Evolutionary conservation across 148 eudicot genomes (phyloP).

Genomic region (Talinum fruticosum): DNA sequence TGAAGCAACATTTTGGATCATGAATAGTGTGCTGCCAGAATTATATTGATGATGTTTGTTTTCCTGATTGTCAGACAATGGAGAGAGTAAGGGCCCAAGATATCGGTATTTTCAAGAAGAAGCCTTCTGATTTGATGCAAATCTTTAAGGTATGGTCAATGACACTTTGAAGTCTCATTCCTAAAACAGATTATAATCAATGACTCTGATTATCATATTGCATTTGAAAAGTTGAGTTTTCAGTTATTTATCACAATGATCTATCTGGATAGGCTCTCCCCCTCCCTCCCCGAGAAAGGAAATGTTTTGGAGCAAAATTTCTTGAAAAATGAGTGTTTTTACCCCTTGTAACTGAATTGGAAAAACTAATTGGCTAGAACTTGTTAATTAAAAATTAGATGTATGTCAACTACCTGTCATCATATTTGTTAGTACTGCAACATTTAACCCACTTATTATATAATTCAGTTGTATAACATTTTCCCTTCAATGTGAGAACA

Average conservation of each 20-base stretch:
- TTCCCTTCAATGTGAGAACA: slow-evolving; percentile 24
- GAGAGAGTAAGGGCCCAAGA: slow-evolving; percentile 92
- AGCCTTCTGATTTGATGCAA: slow-evolving; percentile 84
- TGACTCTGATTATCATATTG: neutral
- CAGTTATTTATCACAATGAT: neutral
- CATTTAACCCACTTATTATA: too few species aligned
- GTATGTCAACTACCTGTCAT: neutral
- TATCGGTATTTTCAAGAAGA: slow-evolving; percentile 72
- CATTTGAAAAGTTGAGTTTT: neutral
- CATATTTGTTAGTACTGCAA: neutral
- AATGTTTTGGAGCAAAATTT: neutral
- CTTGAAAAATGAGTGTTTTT: neutral
- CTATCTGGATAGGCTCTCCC: neutral
- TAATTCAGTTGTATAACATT: neutral
- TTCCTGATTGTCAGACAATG: slow-evolving; percentile 71
- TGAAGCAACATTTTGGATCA: neutral
- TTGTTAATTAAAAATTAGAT: neutral
- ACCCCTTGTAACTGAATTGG: neutral
- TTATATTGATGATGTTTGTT: slow-evolving; percentile 4
- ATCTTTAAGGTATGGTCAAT: slow-evolving; percentile 64
- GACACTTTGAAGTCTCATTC: neutral
- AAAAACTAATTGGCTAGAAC: neutral
- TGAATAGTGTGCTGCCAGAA: neutral
- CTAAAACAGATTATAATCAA: neutral
- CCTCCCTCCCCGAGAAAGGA: neutral